A percentile compares a stretch with the other conserved stretches of the same genome.
Evolutionary conservation across 306 rosid genomes (phyloP).

Genomic region (Cicer arietinum): DNA sequence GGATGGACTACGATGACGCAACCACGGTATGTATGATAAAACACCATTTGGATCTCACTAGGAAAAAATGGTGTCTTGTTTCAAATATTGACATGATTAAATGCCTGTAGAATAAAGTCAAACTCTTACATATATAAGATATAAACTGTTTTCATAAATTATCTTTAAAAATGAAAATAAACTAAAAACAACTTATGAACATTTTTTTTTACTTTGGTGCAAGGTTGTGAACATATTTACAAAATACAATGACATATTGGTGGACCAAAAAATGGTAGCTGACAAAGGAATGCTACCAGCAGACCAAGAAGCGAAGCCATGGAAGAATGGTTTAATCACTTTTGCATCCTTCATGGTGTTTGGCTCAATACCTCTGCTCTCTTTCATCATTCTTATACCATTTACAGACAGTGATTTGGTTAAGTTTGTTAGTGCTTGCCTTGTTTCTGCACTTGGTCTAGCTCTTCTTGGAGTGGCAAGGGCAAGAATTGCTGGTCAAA

Average conservation of each 20-base stretch:
- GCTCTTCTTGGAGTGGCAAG: conserved; percentile 59
- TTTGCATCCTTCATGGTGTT: conserved; percentile 59
- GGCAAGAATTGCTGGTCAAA: conserved; percentile 61
- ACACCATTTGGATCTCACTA: not conserved
- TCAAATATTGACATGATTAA: too few species aligned
- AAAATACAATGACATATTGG: conserved; percentile 61
- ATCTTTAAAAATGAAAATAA: too few species aligned
- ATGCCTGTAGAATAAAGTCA: too few species aligned
- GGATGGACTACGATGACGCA: conserved; percentile 63
- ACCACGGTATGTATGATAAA: conserved; percentile 46
- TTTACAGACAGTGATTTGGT: conserved; percentile 53
- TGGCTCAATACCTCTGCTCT: conserved; percentile 59
- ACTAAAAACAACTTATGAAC: too few species aligned
- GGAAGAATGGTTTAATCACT: conserved; percentile 66
- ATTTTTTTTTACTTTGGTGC: conserved; percentile 8
- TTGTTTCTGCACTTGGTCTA: conserved; percentile 57
- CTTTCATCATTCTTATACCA: conserved; percentile 68
- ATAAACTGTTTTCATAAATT: too few species aligned
- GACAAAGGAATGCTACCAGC: conserved; percentile 53
- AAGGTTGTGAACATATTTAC: conserved; percentile 72
- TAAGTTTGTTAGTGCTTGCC: conserved; percentile 64
- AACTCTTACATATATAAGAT: too few species aligned
- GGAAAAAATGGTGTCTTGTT: not conserved
- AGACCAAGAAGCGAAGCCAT: conserved; percentile 58
- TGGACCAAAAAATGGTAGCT: conserved; percentile 63